A percentile compares a stretch with the other conserved stretches of the same genome.
Conservation (phyloP, 2,329 filamentous ascomycete species). For the Emydomyces testavorans region DNA sequence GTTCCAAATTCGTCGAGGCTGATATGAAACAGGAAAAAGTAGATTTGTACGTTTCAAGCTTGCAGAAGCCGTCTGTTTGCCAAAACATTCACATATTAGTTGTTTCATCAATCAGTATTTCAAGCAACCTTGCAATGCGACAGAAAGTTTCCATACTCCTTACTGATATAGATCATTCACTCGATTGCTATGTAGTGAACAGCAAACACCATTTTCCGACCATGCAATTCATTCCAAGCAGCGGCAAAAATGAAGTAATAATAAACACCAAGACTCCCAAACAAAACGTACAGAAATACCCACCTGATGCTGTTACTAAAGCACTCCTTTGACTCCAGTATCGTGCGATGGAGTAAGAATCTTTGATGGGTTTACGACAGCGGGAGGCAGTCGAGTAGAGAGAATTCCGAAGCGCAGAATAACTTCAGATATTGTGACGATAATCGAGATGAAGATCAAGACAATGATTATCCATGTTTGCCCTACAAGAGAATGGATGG, state of each 20-base stretch:
- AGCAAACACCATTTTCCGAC: no score
- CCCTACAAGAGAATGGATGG: constrained; percentile 25
- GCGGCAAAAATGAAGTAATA: neutral
- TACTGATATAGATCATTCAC: no score
- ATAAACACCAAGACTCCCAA: neutral
- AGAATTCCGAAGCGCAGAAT: constrained; percentile 73
- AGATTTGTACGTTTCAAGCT: neutral
- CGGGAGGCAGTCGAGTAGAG: constrained; percentile 17
- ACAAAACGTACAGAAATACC: neutral
- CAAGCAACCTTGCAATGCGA: neutral
- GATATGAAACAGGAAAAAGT: neutral
- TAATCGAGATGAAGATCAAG: constrained; percentile 79
- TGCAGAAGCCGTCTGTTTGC: neutral
- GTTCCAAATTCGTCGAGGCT: no score
- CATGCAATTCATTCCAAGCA: neutral
- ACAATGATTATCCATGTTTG: constrained; percentile 99
- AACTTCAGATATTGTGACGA: constrained; percentile 84
- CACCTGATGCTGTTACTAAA: neutral
- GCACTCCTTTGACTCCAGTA: neutral
- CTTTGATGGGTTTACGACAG: neutral
- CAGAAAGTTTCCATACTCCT: neutral
- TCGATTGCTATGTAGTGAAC: no score
- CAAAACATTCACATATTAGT: neutral
- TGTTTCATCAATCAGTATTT: neutral
- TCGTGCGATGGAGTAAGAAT: constrained; percentile 1